Evolutionary conservation across 768 basidiomycete genomes (phyloP), one percentile per base, ranked within the genome.

Genomic region (Gloeopeniophorella convolvens): DNA sequence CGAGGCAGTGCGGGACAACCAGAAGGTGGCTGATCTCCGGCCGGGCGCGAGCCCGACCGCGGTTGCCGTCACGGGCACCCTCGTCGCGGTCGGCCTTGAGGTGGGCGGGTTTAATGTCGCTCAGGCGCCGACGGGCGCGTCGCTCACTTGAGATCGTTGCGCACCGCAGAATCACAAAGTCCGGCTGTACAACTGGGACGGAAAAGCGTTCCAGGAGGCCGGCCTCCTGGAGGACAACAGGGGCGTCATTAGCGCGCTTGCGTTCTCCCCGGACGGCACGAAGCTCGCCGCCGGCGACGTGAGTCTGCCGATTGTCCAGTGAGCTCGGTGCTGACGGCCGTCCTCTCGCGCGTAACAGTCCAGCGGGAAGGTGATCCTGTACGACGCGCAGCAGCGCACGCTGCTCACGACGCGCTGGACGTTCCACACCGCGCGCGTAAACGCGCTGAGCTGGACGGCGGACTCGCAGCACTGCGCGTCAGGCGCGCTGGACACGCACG

Each of bases 401-500:
- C 85, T 84, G 54, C 70, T 85, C 51, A 85, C 84, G 32, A 74
- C 82, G 3, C 80, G 82, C 48, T 97, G 95, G 95, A 78, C 86
- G 7, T 80, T 83, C 71, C 95, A 98, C 68, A 74, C 83, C 8
- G 89, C 81, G 0, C 82, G 89, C 24, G 78, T 97, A 53, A 78
- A 83, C 58, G 80, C 88, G 9, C 73, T 98, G 15, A 70, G 79
- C 1, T 93, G 87, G 82, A 81, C 86, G 6, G 58, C 78, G 5
- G 82, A 88, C 61, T 82, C 83, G 6, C 73, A 74, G 54, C 82
- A 93, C 61, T 78, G 87, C 55, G 93, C 83, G 10, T 92, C 91
- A 4, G 92, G 85, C 10, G 89, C 91, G 16, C 74, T 95, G n/a
- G 95, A 98, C 64, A 94, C 93, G 26, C 80, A 91, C 57, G 80